Base-by-base conservation (phyloP, 2,329 filamentous ascomycete species). In the Penicillium paneum region DNA sequence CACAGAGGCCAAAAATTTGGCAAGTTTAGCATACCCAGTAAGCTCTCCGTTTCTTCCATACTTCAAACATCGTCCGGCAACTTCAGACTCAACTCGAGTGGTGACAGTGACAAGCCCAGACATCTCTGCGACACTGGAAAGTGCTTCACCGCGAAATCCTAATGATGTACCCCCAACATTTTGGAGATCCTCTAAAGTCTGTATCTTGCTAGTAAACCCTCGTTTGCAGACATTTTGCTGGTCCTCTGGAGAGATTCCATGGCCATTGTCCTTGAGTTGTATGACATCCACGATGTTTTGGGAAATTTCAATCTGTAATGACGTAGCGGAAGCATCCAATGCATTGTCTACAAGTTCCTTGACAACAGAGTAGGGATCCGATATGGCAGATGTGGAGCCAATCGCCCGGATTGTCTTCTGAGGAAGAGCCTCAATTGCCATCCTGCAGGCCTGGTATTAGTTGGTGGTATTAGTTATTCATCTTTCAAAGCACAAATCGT, bases 311-410 rank as follows among this genome's bases (percentile, higher is more conserved):
- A 88, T 70, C 10, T 77, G 74, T 35, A 88, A 73, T 1, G 79
- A 78, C 3, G 81, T 80, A 1, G 85, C 82, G 42, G 77, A 74
- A 5, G 84, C 84, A 71, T 88, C 85, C 11, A 88, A 75, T n/a
- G 84, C 78, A 67, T 88, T 88, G 57, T 88, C 85, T 36, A 88
- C 69, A 36, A 88, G 79, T 65, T 88, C 85, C 66, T 87, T 87
- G 52, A 85, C 79, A 10, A 83, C 76, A 3, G 82, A 82, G 55
- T 74, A 78, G 8, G 83, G 74, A 62, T 85, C 80, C 10, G 78
- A 77, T 46, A 87, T 75, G 21, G 80, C 79, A 59, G 85, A 82
- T 13, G 78, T 76, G 26, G 83, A 83, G 54, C 82, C 78, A 55
- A 87, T 79, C 54, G 79, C 78, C 54, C 78, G 75, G 35, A 79